Evolutionary conservation across 2,329 filamentous ascomycete species (phyloP).

Genomic region (Talaromyces sp.): DNA sequence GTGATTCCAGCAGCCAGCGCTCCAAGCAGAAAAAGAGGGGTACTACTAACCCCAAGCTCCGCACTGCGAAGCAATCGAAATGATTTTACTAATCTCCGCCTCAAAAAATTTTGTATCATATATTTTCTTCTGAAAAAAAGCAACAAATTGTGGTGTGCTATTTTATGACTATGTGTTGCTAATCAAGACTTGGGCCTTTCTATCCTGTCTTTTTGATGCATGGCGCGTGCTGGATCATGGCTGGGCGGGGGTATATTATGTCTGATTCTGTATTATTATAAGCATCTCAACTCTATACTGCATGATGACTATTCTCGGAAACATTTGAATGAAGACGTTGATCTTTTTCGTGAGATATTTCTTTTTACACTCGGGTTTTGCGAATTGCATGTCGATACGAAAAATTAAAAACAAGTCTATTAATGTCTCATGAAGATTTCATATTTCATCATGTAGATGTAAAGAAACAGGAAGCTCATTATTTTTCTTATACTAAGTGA

Average conservation of each 20-base stretch:
- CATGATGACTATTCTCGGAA: neutral
- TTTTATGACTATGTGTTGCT: constrained; percentile 1
- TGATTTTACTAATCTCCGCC: constrained; percentile 9
- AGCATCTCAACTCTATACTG: constrained; percentile 30
- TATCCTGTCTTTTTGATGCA: constrained; percentile 6
- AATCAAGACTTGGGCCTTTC: neutral
- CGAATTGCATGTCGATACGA: neutral
- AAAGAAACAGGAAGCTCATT: neutral
- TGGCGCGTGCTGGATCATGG: constrained; percentile 12
- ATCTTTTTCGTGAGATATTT: neutral
- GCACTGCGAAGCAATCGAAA: constrained; percentile 34
- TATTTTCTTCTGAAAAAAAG: neutral
- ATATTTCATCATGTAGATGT: neutral
- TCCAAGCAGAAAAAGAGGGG: constrained; percentile 41
- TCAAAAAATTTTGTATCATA: constrained; percentile 12
- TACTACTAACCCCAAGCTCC: constrained; percentile 39
- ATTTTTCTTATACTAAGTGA: neutral
- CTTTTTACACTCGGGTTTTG: neutral
- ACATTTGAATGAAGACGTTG: neutral
- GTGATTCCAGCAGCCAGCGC: constrained; percentile 34
- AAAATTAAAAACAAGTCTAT: neutral
- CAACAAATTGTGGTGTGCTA: constrained; percentile 5
- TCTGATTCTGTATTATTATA: constrained; percentile 18
- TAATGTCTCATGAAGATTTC: neutral
- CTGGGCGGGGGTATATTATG: constrained; percentile 9